Percentiles rank a stretch among this genome's conserved stretches.
Evolutionary conservation across 176 grass and related monocot species (phyloP).

Genomic region (Cenchrus purpureus): DNA sequence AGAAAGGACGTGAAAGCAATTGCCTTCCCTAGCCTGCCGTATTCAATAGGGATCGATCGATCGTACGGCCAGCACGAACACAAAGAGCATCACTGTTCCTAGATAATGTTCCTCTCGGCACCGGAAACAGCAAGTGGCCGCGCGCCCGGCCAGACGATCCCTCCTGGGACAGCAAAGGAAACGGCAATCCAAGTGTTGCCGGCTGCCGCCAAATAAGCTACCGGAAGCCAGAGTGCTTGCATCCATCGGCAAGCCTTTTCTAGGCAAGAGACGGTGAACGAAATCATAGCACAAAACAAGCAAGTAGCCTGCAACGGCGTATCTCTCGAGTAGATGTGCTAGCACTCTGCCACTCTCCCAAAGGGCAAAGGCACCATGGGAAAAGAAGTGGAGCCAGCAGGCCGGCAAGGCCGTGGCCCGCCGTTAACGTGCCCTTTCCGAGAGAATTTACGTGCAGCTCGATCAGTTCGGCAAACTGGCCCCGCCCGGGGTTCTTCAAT

Average conservation of each 20-base stretch:
- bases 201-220: background rate
- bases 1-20: constrained; percentile 32
- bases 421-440: background rate
- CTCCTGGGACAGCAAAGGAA: background rate
- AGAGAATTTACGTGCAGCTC: background rate
- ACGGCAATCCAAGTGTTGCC: background rate
- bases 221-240: background rate
- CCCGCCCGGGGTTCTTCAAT: background rate
- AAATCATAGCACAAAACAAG: background rate
- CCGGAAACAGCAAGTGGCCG: too few relatives aligned
- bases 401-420: background rate
- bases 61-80: background rate
- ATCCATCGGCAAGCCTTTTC: background rate
- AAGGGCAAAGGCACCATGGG: background rate
- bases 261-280: background rate
- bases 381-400: background rate
- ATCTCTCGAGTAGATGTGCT: background rate
- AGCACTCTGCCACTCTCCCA: background rate
- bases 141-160: background rate
- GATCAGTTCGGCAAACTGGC: background rate
- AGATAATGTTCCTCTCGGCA: background rate
- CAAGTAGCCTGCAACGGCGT: background rate
- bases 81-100: background rate
- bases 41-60: background rate
- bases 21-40: background rate